These are phyloP conservation scores for Crithidia expoeki DNA, from an alignment of 208 protist genomes.

Conservation along the genomic window DNA sequence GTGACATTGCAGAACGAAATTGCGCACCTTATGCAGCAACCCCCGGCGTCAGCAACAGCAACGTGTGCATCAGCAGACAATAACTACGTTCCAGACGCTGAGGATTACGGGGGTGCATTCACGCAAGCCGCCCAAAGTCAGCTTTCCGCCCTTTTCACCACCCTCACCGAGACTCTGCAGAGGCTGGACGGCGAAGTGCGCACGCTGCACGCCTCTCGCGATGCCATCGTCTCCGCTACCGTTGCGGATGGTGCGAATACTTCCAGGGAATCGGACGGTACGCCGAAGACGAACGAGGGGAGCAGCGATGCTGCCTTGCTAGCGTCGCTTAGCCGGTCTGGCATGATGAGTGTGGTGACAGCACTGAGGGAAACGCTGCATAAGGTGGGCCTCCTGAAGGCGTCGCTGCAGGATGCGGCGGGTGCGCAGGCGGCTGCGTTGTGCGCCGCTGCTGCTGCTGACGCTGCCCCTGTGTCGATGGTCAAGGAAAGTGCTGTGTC, in stretches of 20 bases:
- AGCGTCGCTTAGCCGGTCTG: constrained; percentile 27
- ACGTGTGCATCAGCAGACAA: not conserved
- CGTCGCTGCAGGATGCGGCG: constrained; percentile 2
- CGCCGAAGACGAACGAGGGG: not conserved
- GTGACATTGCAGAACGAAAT: constrained; percentile 54
- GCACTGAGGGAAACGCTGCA: constrained; percentile 34
- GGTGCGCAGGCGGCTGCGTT: constrained; percentile 13
- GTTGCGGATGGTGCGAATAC: not conserved
- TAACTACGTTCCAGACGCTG: not conserved
- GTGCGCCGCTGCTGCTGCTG: constrained; percentile 12
- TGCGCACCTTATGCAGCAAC: constrained; percentile 23
- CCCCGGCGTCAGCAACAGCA: not conserved
- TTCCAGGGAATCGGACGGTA: not conserved
- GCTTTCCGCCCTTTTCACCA: constrained; percentile 9
- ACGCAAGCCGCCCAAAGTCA: not conserved
- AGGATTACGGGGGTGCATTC: not conserved
- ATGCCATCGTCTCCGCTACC: not conserved
- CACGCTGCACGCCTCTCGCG: not conserved
- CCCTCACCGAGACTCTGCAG: constrained; percentile 6
- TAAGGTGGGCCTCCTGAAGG: constrained; percentile 15
- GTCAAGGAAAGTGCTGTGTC: not conserved
- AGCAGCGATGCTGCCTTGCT: constrained; percentile 5
- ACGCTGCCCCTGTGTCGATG: too few relatives aligned
- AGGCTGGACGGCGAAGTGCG: constrained; percentile 10
- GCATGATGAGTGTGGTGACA: constrained; percentile 32